Base-by-base conservation (phyloP, 176 grass and related monocot genomes). In the Poa annua region DNA sequence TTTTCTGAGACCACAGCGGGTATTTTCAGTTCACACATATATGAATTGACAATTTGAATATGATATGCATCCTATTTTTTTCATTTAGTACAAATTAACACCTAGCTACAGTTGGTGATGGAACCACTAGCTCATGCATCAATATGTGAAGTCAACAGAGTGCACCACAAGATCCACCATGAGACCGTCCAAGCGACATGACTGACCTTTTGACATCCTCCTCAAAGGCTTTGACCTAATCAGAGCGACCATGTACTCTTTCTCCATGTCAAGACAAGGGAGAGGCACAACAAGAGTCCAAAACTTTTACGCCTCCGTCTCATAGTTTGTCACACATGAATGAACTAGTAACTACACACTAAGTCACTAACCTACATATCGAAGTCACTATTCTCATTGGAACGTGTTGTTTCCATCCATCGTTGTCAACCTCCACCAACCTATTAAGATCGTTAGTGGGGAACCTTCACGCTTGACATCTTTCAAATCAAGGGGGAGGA, bases 361-460 rank as follows among this genome's bases (percentile, higher is more conserved):
- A 29, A 29, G 29, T 29, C 29, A 39, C 41, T 75, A 52, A 35
- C 71, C 71, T 66, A 14, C 26, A 79, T 66, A 56, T 66, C 3
- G 47, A 38, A 71, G 10, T 55, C 16, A 89, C 62, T 66, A 8
- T 65, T 82, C 73, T 63, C 52, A 54, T 25, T 85, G 83, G 52
- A 64, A 54, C 20, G 4, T 89, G 72, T 71, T 77, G 64, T 85
- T 89, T 86, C 29, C 75, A 87, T 36, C 39, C 13, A 78, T 88
- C 73, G 39, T n/a, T 82, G 73, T 91, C 89, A 77, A 52, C 57
- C 15, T 51, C 74, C 86, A 91, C 81, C 86, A 81, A 85, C 74
- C 78, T 78, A 53, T 62, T 68, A 35, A 55, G 73, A 56, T 78
- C 36, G 22, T 70, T 82, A 83, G 88, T 86, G 88, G 88, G 62